Conservation (phyloP, 2,329 filamentous ascomycete species). For the Chaetoscypha palmicola region DNA sequence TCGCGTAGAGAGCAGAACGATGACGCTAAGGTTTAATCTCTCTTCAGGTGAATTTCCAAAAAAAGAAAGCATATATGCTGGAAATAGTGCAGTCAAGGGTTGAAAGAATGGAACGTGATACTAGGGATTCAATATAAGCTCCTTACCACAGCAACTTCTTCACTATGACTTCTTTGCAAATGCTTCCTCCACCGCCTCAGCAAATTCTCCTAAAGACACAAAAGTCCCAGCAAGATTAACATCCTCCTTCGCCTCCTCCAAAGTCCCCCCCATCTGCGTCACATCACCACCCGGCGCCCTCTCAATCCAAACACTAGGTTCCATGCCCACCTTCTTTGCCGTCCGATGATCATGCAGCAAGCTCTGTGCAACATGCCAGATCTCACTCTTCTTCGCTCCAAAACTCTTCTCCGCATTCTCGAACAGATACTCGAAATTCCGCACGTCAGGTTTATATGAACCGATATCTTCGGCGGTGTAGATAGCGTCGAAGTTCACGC, state of each 20-base stretch:
- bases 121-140: too few relatives aligned
- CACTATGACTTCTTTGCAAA: background rate
- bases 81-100: too few relatives aligned
- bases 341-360: conserved; percentile 65
- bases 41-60: too few relatives aligned
- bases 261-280: conserved; percentile 8
- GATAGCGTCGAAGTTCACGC: conserved; percentile 50
- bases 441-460: conserved; percentile 59
- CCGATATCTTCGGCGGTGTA: conserved; percentile 66
- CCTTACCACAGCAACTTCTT: background rate
- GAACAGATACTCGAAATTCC: conserved; percentile 62
- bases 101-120: too few relatives aligned
- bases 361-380: conserved; percentile 63
- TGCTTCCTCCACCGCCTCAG: conserved; percentile 6
- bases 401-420: conserved; percentile 46
- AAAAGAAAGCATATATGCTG: too few relatives aligned
- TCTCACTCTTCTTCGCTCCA: conserved; percentile 45
- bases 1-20: too few relatives aligned
- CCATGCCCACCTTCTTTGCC: conserved; percentile 33
- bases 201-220: conserved; percentile 7
- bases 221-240: conserved; percentile 5
- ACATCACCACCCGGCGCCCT: conserved; percentile 5
- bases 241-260: conserved; percentile 2
- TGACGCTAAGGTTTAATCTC: too few relatives aligned
- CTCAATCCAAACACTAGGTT: conserved; percentile 8